phyloP scores from a whole-genome alignment of 2,329 filamentous ascomycete species.

The Fusarium stilboides region DNA sequence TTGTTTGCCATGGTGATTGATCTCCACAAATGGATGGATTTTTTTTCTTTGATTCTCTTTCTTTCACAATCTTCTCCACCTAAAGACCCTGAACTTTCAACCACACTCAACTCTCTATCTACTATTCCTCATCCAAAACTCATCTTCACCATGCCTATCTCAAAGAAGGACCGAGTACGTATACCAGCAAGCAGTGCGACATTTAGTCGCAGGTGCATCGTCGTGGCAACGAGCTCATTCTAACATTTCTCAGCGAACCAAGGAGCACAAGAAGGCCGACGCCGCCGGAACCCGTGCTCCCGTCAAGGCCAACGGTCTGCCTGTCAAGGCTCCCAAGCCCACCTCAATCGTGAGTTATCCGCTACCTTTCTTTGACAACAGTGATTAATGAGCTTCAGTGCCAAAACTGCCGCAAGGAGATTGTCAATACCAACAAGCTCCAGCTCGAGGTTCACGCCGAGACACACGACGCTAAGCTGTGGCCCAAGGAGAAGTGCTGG shows the following conservation, averaged over 20 bases:
- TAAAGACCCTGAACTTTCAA: constrained; percentile 20
- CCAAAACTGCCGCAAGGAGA: constrained; percentile 66
- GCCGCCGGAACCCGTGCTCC: constrained; percentile 67
- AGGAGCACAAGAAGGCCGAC: constrained; percentile 70
- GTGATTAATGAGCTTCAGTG: constrained; percentile 54
- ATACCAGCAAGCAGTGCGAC: too few species aligned
- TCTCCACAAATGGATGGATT: constrained; percentile 18
- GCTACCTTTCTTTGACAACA: too few species aligned
- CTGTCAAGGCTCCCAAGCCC: constrained; percentile 67
- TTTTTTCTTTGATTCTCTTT: constrained; percentile 40
- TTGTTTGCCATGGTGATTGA: not conserved
- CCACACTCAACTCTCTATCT: not conserved
- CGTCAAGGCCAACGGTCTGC: constrained; percentile 69
- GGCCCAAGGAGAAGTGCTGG: constrained; percentile 73
- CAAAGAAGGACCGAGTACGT: constrained; percentile 50
- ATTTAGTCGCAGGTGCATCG: too few species aligned
- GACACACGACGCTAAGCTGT: constrained; percentile 64
- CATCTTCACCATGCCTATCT: constrained; percentile 48
- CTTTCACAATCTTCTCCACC: constrained; percentile 16
- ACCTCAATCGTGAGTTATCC: constrained; percentile 45
- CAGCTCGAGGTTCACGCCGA: constrained; percentile 68
- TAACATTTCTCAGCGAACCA: constrained; percentile 57
- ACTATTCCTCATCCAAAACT: not conserved
- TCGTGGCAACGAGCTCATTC: not conserved
- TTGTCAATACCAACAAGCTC: constrained; percentile 66